phyloP scores from a whole-genome alignment of 2,329 filamentous ascomycete genomes.

The Botrytis fabae region DNA sequence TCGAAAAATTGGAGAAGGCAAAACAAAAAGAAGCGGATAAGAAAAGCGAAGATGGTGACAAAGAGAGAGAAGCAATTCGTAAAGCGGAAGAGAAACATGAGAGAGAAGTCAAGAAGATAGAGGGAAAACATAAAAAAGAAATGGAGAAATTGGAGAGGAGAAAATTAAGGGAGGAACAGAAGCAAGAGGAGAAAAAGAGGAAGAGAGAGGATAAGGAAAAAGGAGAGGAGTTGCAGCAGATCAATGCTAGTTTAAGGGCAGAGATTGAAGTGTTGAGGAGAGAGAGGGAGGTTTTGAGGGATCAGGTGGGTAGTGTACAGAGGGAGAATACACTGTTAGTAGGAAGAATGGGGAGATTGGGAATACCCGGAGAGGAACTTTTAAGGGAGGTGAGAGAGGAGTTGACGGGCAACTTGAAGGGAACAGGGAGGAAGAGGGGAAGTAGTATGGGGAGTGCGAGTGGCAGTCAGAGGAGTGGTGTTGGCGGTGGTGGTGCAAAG shows the following conservation, averaged over 20 bases:
- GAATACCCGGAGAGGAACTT: slow-evolving; percentile 37
- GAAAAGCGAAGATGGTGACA: slow-evolving; percentile 48
- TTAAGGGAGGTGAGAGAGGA: slow-evolving; percentile 35
- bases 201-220: slow-evolving; percentile 58
- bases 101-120: slow-evolving; percentile 62
- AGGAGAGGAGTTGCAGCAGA: slow-evolving; percentile 49
- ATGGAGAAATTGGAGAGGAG: slow-evolving; percentile 64
- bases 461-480: slow-evolving; percentile 2
- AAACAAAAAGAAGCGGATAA: slow-evolving; percentile 50
- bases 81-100: slow-evolving; percentile 65
- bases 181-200: slow-evolving; percentile 52
- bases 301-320: slow-evolving; percentile 58
- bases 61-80: slow-evolving; percentile 52
- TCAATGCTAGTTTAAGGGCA: slow-evolving; percentile 47
- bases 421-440: slow-evolving; percentile 30
- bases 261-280: slow-evolving; percentile 58
- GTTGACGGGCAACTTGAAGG: slow-evolving; percentile 5
- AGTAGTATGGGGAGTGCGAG: slow-evolving; percentile 31
- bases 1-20: slow-evolving; percentile 61
- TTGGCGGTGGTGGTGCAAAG: background rate
- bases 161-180: slow-evolving; percentile 61
- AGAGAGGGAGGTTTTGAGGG: slow-evolving; percentile 56
- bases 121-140: slow-evolving; percentile 65
- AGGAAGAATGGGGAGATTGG: slow-evolving; percentile 52
- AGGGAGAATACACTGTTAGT: slow-evolving; percentile 60